A percentile compares a stretch with the other conserved stretches of the same genome.
Evolutionary conservation across 352 stramenopile genomes (phyloP).

Genomic region (Phytophthora litchii): DNA sequence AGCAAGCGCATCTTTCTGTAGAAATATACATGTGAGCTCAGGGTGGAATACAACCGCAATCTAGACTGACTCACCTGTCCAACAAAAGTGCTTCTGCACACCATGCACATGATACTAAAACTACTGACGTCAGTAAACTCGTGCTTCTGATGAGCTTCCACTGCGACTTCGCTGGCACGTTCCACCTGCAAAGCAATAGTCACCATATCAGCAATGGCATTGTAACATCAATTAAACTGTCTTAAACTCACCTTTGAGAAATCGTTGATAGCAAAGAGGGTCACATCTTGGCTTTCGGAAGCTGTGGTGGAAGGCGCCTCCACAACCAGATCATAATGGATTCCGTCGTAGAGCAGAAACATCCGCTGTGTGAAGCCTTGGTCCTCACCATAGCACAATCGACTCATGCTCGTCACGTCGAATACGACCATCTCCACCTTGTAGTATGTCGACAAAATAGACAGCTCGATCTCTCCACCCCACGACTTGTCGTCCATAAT

Average conservation of each 20-base stretch:
- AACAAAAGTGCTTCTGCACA: conserved; percentile 66
- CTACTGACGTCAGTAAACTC: conserved; percentile 77
- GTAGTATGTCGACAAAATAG: conserved; percentile 79
- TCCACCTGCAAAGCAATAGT: conserved; percentile 47
- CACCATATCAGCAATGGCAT: not conserved
- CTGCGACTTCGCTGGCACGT: conserved; percentile 77
- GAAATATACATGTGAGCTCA: conserved; percentile 12
- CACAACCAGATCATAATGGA: conserved; percentile 86
- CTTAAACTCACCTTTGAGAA: conserved; percentile 64
- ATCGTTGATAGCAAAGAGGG: conserved; percentile 84
- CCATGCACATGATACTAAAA: conserved; percentile 79
- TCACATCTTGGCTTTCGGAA: conserved; percentile 57
- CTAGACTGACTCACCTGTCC: conserved; percentile 47
- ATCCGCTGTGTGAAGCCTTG: conserved; percentile 83
- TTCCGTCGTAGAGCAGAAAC: conserved; percentile 87
- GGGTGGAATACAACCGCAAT: not conserved
- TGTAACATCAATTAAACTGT: no score
- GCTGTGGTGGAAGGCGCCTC: conserved; percentile 56
- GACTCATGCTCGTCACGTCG: conserved; percentile 86
- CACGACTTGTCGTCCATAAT: conserved; percentile 85
- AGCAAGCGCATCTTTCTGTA: conserved; percentile 56
- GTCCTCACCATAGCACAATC: conserved; percentile 83
- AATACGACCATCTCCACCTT: conserved; percentile 87
- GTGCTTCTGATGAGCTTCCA: conserved; percentile 87
- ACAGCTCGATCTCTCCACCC: conserved; percentile 89